Conservation (phyloP, 2,329 filamentous ascomycete genomes). For the Aspergillus unguis region DNA sequence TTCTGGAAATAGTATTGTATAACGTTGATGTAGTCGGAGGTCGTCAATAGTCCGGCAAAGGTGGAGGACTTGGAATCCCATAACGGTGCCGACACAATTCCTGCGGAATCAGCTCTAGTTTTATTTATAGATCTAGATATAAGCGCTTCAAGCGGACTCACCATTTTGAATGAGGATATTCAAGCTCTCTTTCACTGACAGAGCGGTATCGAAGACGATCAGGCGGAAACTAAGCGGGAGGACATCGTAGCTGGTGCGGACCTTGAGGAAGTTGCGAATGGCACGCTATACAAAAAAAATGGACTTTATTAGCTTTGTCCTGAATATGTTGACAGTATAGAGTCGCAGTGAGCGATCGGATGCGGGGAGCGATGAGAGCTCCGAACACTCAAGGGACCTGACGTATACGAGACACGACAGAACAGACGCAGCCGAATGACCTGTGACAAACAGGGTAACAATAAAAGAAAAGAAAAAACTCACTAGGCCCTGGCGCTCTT, state of each 20-base stretch:
- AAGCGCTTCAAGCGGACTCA: constrained; percentile 39
- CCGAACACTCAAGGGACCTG: neutral
- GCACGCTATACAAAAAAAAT: constrained; percentile 60
- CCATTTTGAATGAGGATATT: constrained; percentile 95
- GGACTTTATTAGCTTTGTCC: constrained; percentile 27
- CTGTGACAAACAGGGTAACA: neutral
- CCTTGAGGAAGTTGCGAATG: constrained; percentile 92
- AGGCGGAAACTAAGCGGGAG: constrained; percentile 92
- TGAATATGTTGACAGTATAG: neutral
- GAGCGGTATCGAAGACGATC: constrained; percentile 89
- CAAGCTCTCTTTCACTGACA: constrained; percentile 95
- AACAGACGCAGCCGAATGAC: constrained; percentile 2
- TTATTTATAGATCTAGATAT: neutral
- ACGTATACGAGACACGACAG: constrained; percentile 8
- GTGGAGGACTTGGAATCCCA: constrained; percentile 94
- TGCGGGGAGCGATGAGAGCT: constrained; percentile 5
- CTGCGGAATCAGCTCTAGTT: constrained; percentile 47
- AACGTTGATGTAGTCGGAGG: constrained; percentile 96
- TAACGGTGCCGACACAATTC: constrained; percentile 92
- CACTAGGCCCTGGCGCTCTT: constrained; percentile 50
- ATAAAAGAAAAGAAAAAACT: constrained; percentile 22
- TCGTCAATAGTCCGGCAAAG: constrained; percentile 91
- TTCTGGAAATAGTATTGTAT: constrained; percentile 99
- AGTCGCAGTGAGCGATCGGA: neutral
- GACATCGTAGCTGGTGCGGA: constrained; percentile 96